These are phyloP conservation scores for Tubosaeta brunneosetosa DNA, from an alignment of 768 basidiomycete genomes.

Conservation along the genomic window DNA sequence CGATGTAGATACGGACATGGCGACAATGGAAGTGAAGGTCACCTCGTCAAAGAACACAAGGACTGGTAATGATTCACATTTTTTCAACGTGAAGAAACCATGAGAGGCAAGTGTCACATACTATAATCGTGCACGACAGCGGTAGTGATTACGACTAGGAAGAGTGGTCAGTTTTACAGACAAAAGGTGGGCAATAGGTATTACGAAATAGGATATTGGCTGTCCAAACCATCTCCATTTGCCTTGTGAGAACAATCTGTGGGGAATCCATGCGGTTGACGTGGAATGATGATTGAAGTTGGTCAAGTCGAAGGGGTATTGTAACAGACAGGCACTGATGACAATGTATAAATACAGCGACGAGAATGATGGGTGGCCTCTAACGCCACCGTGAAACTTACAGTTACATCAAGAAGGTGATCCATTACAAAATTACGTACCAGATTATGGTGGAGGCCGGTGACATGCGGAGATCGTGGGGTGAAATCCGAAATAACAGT, in stretches of 20 bases:
- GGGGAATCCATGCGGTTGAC: neutral
- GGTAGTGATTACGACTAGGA: neutral
- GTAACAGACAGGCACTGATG: too few species aligned
- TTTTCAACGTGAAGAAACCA: neutral
- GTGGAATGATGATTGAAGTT: too few species aligned
- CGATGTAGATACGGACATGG: neutral
- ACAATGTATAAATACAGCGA: too few species aligned
- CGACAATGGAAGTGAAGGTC: neutral
- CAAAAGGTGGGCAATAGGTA: neutral
- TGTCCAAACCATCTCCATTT: neutral
- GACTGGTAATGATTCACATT: neutral
- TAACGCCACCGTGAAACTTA: too few species aligned
- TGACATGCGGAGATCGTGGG: too few species aligned
- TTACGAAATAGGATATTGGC: neutral
- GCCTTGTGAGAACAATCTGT: neutral
- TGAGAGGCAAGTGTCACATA: neutral
- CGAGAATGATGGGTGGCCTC: too few species aligned
- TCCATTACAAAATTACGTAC: too few species aligned
- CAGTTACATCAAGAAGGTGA: too few species aligned
- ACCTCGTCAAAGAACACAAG: neutral
- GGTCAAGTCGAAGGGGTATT: too few species aligned
- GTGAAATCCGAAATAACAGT: too few species aligned
- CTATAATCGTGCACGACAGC: neutral
- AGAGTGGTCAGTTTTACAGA: neutral
- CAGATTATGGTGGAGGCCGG: too few species aligned